Evolutionary conservation across 495 filamentous ascomycete genomes (phyloP), one percentile per base, ranked within the genome.

Genomic region (Mytilinidion resinicola): DNA sequence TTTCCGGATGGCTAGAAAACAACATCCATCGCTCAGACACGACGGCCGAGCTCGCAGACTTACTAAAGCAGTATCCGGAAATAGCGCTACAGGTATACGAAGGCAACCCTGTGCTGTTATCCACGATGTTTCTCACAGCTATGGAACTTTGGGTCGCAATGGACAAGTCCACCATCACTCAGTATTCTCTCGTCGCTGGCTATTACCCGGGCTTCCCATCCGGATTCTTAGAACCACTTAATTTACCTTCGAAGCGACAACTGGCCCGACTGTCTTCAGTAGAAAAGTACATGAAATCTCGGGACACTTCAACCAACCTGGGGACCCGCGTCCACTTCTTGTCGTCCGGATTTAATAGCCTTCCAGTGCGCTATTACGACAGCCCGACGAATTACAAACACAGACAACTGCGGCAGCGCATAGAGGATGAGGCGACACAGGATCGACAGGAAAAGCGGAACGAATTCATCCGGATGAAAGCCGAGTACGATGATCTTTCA

Each of bases 111-210:
- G 80, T 81, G 62, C 71, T 65, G 0, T 62, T 76, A 2, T 88
- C 85, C 1, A 48, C 78, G 0, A 83, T 88, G 82, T 39, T 82
- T 1, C 73, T 89, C 17, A 82, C 76, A 0, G 65, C 80, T 4
- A 66, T 86, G 54, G 83, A 88, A 25, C 58, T 88, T 0, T 89
- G 85, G 85, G 65, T 85, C 35, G 81, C 81, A 15, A 70, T 73
- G 46, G 85, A 89, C 61, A 79, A 73, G 51, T 70, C 72, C 10
- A 79, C 80, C 0, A 71, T 74, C 9, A 19, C 54, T 1, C 53
- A 64, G 0, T 70, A 73, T 51, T 56, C 65, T 0, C 50, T 85
- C 5, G 61, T 89, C 0, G 44, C 34, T 0, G 67, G 84, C 0
- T 88, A 85, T 61, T 67, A 78, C 12, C 71, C 78, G 0, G 77